phyloP scores from a whole-genome alignment of 371 early-diverging fungal genomes.

The Choanephora cucurbitarum region DNA sequence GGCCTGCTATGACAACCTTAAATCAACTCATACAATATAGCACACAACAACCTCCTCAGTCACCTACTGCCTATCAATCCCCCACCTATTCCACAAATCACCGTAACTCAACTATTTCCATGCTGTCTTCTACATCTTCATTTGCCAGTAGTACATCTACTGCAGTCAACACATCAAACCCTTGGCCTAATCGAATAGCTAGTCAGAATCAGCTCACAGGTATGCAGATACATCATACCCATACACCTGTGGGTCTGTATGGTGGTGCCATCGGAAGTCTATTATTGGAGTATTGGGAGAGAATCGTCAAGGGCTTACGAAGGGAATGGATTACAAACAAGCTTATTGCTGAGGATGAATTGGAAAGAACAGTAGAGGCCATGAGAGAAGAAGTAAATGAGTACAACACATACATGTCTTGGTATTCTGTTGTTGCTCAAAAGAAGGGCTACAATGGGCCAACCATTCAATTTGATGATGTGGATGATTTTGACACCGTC shows the following conservation, averaged over 20 bases:
- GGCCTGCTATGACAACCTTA: constrained; percentile 42
- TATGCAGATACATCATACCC: constrained; percentile 47
- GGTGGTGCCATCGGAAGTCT: constrained; percentile 39
- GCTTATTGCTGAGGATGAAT: constrained; percentile 37
- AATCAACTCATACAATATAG: constrained; percentile 21
- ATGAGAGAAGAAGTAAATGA: constrained; percentile 39
- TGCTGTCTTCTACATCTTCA: background rate
- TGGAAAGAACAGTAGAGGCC: constrained; percentile 28
- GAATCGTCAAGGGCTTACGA: constrained; percentile 27
- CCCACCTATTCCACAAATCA: constrained; percentile 4
- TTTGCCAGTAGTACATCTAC: background rate
- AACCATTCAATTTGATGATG: constrained; percentile 42
- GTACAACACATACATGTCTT: constrained; percentile 48
- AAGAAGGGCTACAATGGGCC: constrained; percentile 49
- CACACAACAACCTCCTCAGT: constrained; percentile 16
- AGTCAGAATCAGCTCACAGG: constrained; percentile 33
- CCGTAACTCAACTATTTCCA: background rate
- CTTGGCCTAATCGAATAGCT: constrained; percentile 47
- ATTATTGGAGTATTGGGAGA: constrained; percentile 46
- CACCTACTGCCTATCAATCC: constrained; percentile 9
- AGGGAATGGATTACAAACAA: constrained; percentile 41
- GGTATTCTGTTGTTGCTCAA: constrained; percentile 51
- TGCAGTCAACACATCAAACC: constrained; percentile 20
- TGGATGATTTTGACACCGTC: constrained; percentile 26
- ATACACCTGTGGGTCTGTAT: constrained; percentile 44